Conservation (phyloP, 2,329 filamentous ascomycete species). For the Aspergillus floridensis region DNA sequence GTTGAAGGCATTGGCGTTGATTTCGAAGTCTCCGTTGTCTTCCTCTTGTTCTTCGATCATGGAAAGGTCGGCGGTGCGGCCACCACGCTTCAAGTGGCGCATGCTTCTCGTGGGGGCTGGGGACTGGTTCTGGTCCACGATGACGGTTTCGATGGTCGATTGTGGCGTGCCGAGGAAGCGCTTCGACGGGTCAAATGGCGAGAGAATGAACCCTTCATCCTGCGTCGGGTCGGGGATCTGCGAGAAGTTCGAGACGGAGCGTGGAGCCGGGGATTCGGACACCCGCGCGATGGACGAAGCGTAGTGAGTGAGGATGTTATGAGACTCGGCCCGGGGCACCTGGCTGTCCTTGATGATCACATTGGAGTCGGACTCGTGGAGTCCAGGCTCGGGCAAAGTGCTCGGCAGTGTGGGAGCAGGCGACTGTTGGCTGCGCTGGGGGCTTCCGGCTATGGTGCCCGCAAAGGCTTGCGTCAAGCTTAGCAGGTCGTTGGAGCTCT, state of each 20-base stretch:
- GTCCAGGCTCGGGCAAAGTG: conserved; percentile 50
- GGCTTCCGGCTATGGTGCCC: conserved; percentile 73
- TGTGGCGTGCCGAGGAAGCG: conserved; percentile 63
- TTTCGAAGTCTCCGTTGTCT: conserved; percentile 36
- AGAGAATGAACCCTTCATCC: conserved; percentile 71
- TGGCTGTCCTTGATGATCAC: conserved; percentile 61
- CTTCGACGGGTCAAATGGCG: conserved; percentile 65
- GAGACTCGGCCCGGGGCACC: conserved; percentile 40
- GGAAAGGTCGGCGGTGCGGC: conserved; percentile 43
- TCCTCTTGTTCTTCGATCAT: conserved; percentile 46
- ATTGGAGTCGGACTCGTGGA: conserved; percentile 63
- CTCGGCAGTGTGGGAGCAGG: conserved; percentile 49
- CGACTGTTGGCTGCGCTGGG: conserved; percentile 43
- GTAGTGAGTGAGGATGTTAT: conserved; percentile 46
- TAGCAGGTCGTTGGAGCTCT: conserved; percentile 55
- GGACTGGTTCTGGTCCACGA: conserved; percentile 56
- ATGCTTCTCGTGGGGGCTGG: conserved; percentile 64
- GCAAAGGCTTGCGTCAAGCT: conserved; percentile 88
- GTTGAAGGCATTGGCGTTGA: conserved; percentile 60
- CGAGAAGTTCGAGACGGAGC: conserved; percentile 57
- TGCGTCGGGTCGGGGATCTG: conserved; percentile 75
- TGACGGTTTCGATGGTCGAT: conserved; percentile 70
- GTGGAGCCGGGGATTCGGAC: conserved; percentile 36
- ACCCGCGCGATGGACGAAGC: conserved; percentile 33
- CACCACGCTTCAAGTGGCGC: conserved; percentile 49